Base-by-base conservation (phyloP, 1,284 basidiomycete genomes). In the Cystobasidium pallidum region DNA sequence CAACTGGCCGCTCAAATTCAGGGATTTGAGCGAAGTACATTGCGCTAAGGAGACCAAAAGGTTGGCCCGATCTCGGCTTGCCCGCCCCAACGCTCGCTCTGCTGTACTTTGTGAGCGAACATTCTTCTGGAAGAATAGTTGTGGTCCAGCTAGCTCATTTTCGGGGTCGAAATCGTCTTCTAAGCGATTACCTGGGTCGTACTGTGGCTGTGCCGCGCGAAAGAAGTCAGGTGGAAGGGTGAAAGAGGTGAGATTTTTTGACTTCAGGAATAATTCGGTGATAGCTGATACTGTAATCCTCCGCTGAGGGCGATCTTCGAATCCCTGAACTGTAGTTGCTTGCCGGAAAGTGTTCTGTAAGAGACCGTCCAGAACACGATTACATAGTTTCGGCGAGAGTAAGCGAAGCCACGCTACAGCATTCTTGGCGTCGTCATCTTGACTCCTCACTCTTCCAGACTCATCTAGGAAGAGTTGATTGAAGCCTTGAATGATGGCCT, bases 1-100 rank as follows among this genome's bases (percentile, higher is more conserved):
- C 26, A 59, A 45, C 28, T 75, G 75, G 2, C 59, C 64, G 0
- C 71, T 58, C 6, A 78, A 61, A 58, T 77, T 70, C 36, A 78
- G 74, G 24, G 34, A 26, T 17, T 49, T 55, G 15, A 73, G 39
- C 21, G 65, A 36, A 39, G 59, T 52, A 51, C 68, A 71, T 24
- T 30, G n/a, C 11, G 45, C 24, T 11, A 71, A 34, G 0, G 59
- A 52, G 17, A 28, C 26, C 13, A 71, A 39, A 7, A 71, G 61
- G 28, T 71, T 71, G 19, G 61, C 45, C 1, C 68, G 59, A 64
- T 71, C 68, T 54, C 55, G 30, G 28, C 36, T 49, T 19, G 68
- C 68, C 19, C 68, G 47, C 39, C 36, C 55, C 8, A 71, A 24
- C 11, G 68, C 68, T 64, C 47, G 49, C n/a, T 64, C 47, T 26